These are phyloP conservation scores for Protostelium mycophagum DNA, from an alignment of 78 protist species.

Conservation along the genomic window DNA sequence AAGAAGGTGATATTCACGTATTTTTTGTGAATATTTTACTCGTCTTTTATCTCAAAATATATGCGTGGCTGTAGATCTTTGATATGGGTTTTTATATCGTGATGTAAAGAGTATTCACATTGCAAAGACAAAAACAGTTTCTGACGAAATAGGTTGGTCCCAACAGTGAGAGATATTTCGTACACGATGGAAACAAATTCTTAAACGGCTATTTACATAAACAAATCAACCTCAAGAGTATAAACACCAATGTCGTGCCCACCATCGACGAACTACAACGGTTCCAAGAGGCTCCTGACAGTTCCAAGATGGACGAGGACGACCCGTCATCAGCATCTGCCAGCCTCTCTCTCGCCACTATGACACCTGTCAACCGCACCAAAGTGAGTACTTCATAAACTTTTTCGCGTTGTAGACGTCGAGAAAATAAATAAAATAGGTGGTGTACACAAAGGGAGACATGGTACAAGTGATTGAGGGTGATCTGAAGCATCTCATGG, in stretches of 20 bases:
- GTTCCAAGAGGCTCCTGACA: conserved; percentile 25
- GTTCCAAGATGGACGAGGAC: conserved; percentile 6
- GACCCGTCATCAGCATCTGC: background rate
- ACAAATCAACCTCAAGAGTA: conserved; percentile 3
- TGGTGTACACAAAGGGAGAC: conserved; percentile 47
- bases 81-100: no score
- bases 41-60: no score
- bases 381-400: background rate
- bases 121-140: no score
- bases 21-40: background rate
- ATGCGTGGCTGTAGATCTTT: no score
- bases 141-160: no score
- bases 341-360: background rate
- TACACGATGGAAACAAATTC: conserved; percentile 28
- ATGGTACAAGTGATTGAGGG: conserved; percentile 51
- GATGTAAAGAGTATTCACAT: no score
- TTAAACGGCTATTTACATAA: conserved; percentile 47
- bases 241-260: conserved; percentile 34
- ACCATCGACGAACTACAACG: conserved; percentile 39
- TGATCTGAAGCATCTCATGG: conserved; percentile 40
- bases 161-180: conserved; percentile 7
- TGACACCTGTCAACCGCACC: background rate
- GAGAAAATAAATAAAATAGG: conserved; percentile 11
- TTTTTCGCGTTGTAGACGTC: background rate
- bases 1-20: conserved; percentile 8